A percentile compares a stretch with the other conserved stretches of the same genome.
Evolutionary conservation across 768 basidiomycete species (phyloP).

Genomic region (Trametes coccinea): DNA sequence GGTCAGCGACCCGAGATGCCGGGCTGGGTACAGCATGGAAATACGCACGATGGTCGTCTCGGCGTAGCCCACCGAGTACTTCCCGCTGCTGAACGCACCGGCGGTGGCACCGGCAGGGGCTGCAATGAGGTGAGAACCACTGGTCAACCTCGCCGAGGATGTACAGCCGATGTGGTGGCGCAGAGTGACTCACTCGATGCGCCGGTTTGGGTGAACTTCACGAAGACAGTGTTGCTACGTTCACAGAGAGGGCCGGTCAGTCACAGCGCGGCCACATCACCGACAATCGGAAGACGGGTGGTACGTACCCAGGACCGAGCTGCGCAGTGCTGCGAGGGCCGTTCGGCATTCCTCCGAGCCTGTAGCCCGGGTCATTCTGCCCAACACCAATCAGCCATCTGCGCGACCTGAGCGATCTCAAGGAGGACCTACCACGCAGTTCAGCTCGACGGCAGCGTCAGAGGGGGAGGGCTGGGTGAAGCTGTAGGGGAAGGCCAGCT

Average conservation of each 20-base stretch:
- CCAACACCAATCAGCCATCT: not conserved
- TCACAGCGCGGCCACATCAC: too few relatives aligned
- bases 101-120: not conserved
- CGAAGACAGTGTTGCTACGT: too few relatives aligned
- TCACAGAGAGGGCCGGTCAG: too few relatives aligned
- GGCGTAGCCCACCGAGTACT: not conserved
- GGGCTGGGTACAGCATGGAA: too few relatives aligned
- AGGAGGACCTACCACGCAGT: not conserved
- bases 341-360: not conserved
- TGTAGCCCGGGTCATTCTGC: not conserved
- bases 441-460: not conserved
- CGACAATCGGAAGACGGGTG: too few relatives aligned
- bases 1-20: too few relatives aligned
- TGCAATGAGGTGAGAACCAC: not conserved
- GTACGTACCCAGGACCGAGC: not conserved
- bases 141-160: too few relatives aligned
- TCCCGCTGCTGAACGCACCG: not conserved
- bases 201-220: too few relatives aligned
- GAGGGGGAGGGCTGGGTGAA: not conserved
- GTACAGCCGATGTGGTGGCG: too few relatives aligned
- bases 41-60: slow-evolving; percentile 3
- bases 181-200: not conserved
- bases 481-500: not conserved
- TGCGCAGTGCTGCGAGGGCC: not conserved
- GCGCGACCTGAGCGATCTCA: not conserved